Base-by-base conservation (phyloP, 805 yeast genomes). In the Candida jianshihensis region DNA sequence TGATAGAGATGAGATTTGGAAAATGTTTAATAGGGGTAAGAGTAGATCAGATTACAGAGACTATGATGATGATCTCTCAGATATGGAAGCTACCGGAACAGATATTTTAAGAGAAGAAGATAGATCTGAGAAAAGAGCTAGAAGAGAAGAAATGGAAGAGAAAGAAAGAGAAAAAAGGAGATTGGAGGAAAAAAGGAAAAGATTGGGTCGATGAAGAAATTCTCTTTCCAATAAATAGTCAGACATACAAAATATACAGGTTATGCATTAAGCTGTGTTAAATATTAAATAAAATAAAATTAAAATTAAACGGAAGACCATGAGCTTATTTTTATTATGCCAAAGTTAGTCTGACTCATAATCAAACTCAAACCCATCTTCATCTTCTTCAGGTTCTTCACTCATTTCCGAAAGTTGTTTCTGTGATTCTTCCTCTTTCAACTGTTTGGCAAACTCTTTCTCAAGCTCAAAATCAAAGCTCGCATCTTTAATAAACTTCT, bases 41-140 rank as follows among this genome's bases (percentile, higher is more conserved):
- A 66, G 70, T 37, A 64, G 86, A 31, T 48, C 63, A 1, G 59
- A 66, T 30, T 69, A 65, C 42, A 54, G 63, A 19, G 59, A 60
- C 26, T 63, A 68, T 35, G 67, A 69, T 36, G 76, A 72, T 37
- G 73, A 68, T 37, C 70, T 72, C 7, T 66, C 66, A 18, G 71
- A 85, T 50, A 90, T 92, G 97, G 97, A 90, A 54, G 96, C 96
- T 3, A 81, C 92, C 1, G 97, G 96, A 19, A 79, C 79, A 19
- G 97, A 90, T 44, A 76, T 92, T 18, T 62, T 87, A 29, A 84
- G 75, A 38, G 98, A 90, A 51, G 98, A 90, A 59, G 73, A 65
- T 42, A 52, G 72, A 24, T 81, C 96, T 11, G 66, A 77, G 26
- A 69, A 70, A 34, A 71, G 69, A 37, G 98, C 95, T 0, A 70